Percentiles rank a stretch among this genome's conserved stretches.
These are phyloP conservation scores for Acaromyces ingoldii DNA, from an alignment of 1,284 basidiomycete genomes.

Conservation along the genomic window DNA sequence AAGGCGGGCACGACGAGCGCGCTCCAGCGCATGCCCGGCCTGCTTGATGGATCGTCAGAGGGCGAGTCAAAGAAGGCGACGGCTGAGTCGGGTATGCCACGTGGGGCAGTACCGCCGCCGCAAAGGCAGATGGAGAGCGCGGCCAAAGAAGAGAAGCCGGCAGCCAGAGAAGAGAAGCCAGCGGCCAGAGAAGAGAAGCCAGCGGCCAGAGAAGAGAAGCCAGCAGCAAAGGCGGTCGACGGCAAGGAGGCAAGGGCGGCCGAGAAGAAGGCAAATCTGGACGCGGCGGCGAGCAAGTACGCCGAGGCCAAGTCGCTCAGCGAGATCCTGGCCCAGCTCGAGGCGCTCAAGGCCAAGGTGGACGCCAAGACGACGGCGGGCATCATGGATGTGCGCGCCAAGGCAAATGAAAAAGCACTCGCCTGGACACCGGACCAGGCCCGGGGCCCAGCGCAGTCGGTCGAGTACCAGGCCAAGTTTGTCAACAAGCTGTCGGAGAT, in stretches of 20 bases:
- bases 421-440: slow-evolving; percentile 1
- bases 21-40: neutral
- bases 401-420: neutral
- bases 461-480: neutral
- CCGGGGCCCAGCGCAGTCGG: neutral
- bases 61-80: neutral
- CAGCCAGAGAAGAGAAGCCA: too few species aligned
- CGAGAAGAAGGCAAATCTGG: too few species aligned
- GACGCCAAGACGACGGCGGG: neutral
- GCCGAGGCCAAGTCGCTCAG: neutral
- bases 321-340: neutral
- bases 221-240: neutral
- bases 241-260: too few species aligned
- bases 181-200: too few species aligned
- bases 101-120: too few species aligned
- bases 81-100: too few species aligned
- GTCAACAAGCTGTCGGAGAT: slow-evolving; percentile 7
- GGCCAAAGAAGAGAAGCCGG: too few species aligned
- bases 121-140: too few species aligned
- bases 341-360: neutral
- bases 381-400: neutral
- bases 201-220: too few species aligned
- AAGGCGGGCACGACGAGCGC: neutral
- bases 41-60: neutral
- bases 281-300: neutral